Percentiles rank a stretch among this genome's conserved stretches.
Conservation (phyloP, 2,329 filamentous ascomycete species). For the Talaromyces marneffei region DNA sequence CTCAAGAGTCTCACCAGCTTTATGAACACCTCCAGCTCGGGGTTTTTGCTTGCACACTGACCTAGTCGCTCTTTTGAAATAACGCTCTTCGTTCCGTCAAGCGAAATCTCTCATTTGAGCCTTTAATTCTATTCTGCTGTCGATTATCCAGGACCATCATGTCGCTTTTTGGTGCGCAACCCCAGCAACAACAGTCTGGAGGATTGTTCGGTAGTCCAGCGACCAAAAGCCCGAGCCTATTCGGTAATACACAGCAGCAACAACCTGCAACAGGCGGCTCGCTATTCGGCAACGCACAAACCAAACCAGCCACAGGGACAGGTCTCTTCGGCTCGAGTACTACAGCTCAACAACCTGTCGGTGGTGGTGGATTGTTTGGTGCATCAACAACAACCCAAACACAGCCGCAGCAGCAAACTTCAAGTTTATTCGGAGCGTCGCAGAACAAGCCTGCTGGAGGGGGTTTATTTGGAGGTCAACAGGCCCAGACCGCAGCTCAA, state of each 20-base stretch:
- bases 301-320: slow-evolving; percentile 17
- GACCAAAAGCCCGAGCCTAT: slow-evolving; percentile 30
- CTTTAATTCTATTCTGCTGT: background rate
- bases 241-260: slow-evolving; percentile 30
- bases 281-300: slow-evolving; percentile 28
- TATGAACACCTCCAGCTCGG: background rate
- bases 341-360: slow-evolving; percentile 18
- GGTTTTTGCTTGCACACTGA: background rate
- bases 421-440: slow-evolving; percentile 18
- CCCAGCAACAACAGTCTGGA: slow-evolving; percentile 21
- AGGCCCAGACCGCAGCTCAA: slow-evolving; percentile 13
- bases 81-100: background rate
- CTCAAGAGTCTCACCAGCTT: background rate
- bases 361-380: slow-evolving; percentile 23
- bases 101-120: background rate
- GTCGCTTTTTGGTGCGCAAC: slow-evolving; percentile 35
- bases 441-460: slow-evolving; percentile 16
- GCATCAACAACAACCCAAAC: slow-evolving; percentile 19
- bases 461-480: slow-evolving; percentile 22
- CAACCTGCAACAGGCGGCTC: slow-evolving; percentile 26
- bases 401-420: slow-evolving; percentile 26
- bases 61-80: slow-evolving; percentile 9
- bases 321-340: slow-evolving; percentile 23
- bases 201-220: slow-evolving; percentile 28
- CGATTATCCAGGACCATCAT: slow-evolving; percentile 20